Conservation (phyloP, 805 yeast species). For the Candida glaebosa region DNA sequence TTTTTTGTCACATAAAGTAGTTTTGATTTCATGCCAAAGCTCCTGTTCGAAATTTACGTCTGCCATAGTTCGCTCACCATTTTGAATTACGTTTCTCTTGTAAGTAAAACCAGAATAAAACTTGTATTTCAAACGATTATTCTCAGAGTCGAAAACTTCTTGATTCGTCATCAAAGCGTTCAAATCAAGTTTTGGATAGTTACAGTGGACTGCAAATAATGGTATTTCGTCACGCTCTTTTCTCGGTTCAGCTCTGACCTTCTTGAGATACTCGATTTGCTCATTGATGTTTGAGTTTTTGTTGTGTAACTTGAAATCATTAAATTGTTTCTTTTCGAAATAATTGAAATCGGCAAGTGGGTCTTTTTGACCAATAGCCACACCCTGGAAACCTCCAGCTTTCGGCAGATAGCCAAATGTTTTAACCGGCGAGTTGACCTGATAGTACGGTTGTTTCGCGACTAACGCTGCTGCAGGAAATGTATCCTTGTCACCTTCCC, state of each 20-base stretch:
- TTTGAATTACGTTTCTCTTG: conserved; percentile 10
- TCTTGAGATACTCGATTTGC: conserved; percentile 22
- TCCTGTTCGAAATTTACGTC: conserved; percentile 27
- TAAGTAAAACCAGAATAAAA: conserved; percentile 23
- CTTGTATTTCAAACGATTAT: conserved; percentile 23
- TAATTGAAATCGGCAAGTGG: conserved; percentile 23
- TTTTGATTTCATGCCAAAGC: conserved; percentile 28
- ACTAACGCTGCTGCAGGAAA: conserved; percentile 34
- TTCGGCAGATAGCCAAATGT: conserved; percentile 29
- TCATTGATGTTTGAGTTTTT: conserved; percentile 14
- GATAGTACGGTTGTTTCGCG: conserved; percentile 33
- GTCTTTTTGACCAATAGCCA: conserved; percentile 34
- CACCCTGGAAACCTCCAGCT: conserved; percentile 27
- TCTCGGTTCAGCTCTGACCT: conserved; percentile 16
- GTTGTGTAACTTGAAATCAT: conserved; percentile 3
- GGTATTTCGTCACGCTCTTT: conserved; percentile 16
- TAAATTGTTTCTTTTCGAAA: conserved; percentile 5
- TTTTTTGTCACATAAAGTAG: conserved; percentile 23
- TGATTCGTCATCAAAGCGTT: conserved; percentile 18
- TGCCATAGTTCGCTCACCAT: conserved; percentile 5
- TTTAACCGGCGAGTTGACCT: conserved; percentile 37
- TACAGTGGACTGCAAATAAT: conserved; percentile 31
- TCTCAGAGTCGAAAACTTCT: conserved; percentile 23
- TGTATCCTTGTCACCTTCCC: conserved; percentile 38
- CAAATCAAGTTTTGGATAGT: conserved; percentile 36